A percentile compares a stretch with the other conserved stretches of the same genome.
Conservation (phyloP, 805 yeast genomes). For the Sugiyamaella qingdaonensis region DNA sequence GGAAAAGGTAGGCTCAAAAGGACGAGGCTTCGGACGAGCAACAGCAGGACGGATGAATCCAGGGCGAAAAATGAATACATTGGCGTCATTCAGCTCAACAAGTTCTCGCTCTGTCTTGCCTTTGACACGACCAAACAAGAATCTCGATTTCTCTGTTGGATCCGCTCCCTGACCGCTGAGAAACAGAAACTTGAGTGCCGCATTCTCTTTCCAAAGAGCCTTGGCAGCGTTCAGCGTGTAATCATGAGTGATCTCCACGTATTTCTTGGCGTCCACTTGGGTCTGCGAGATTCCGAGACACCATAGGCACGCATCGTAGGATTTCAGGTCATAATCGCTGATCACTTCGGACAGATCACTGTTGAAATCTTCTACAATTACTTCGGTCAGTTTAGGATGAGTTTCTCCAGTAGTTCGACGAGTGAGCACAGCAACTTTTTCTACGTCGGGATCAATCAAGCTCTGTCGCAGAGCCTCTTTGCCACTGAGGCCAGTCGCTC, state of each 20-base stretch:
- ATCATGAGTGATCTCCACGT: constrained; percentile 9
- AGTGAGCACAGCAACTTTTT: constrained; percentile 9
- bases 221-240: constrained; percentile 8
- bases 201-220: constrained; percentile 4
- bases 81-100: not conserved
- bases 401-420: constrained; percentile 5
- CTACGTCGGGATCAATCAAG: constrained; percentile 3
- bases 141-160: constrained; percentile 3
- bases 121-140: constrained; percentile 5
- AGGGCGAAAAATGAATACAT: constrained; percentile 6
- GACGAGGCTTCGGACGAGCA: not conserved
- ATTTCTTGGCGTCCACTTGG: constrained; percentile 3
- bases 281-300: constrained; percentile 10
- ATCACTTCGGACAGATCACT: not conserved
- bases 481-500: constrained; percentile 11
- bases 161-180: constrained; percentile 14
- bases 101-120: constrained; percentile 9
- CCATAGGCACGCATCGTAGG: constrained; percentile 10
- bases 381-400: constrained; percentile 8
- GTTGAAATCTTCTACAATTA: constrained; percentile 5
- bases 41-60: constrained; percentile 9
- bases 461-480: constrained; percentile 2
- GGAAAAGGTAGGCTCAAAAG: not conserved
- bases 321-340: not conserved
- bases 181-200: constrained; percentile 9